Evolutionary conservation across 441 rosid genomes (phyloP).

Genomic region (Pelargonium cotyledonis): DNA sequence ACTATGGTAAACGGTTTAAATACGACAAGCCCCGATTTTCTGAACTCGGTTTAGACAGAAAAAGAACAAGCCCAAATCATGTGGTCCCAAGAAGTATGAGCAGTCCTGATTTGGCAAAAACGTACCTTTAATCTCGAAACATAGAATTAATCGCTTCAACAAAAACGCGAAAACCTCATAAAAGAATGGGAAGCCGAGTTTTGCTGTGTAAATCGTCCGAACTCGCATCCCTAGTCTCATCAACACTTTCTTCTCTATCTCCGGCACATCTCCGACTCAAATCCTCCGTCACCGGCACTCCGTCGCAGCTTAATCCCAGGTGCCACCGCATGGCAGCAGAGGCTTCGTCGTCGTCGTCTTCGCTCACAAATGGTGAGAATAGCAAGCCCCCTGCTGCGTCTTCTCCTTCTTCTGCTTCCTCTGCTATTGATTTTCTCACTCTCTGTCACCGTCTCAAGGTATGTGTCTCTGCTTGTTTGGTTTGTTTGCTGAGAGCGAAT

Average conservation of each 20-base stretch:
- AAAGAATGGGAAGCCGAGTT: conserved; percentile 34
- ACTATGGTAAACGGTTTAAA: too few species aligned
- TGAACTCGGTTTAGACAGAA: too few species aligned
- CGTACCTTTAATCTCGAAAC: background rate
- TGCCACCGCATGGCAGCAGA: conserved; percentile 44
- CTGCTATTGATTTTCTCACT: conserved; percentile 78
- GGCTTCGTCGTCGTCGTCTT: conserved; percentile 34
- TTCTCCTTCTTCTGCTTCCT: conserved; percentile 38
- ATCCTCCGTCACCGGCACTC: conserved; percentile 20
- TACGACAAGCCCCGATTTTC: too few species aligned
- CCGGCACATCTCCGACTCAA: conserved; percentile 34
- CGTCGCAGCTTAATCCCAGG: conserved; percentile 17
- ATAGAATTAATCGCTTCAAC: background rate
- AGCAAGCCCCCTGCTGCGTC: conserved; percentile 20
- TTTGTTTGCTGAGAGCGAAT: background rate
- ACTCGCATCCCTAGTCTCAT: conserved; percentile 35
- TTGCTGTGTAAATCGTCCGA: conserved; percentile 40
- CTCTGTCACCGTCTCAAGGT: conserved; percentile 88
- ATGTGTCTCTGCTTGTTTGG: background rate
- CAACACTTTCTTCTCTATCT: conserved; percentile 20
- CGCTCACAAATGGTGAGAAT: conserved; percentile 30
- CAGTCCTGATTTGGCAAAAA: background rate
- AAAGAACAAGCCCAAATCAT: too few species aligned
- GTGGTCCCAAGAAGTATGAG: background rate
- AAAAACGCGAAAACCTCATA: background rate